Evolutionary conservation across 78 protist species (phyloP).

Genomic region (Corallochytrium limacisporum): DNA sequence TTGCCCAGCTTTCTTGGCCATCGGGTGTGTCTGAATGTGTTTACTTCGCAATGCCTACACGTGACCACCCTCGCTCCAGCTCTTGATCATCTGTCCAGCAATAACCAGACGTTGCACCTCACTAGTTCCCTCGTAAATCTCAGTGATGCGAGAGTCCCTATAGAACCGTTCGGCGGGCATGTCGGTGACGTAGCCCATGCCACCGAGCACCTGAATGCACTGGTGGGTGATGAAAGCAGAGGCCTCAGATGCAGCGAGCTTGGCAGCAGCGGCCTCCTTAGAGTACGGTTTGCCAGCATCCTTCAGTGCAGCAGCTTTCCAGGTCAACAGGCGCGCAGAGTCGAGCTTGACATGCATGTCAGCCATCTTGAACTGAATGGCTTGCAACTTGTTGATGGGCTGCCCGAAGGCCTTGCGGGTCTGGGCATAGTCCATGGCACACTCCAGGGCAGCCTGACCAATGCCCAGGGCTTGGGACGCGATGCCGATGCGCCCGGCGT

Average conservation of each 20-base stretch:
- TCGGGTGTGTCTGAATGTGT: too few species aligned
- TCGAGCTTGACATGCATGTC: conserved; percentile 51
- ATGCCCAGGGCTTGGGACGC: conserved; percentile 88
- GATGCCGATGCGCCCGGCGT: conserved; percentile 90
- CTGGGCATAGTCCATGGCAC: conserved; percentile 58
- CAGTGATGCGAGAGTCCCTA: conserved; percentile 59
- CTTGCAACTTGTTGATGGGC: conserved; percentile 37
- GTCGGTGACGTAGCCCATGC: conserved; percentile 86
- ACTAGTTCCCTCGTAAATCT: conserved; percentile 71
- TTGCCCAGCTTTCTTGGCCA: too few species aligned
- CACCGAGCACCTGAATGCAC: conserved; percentile 76
- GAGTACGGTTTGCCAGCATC: conserved; percentile 50
- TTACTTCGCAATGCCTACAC: too few species aligned
- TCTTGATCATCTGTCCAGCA: conserved; percentile 34
- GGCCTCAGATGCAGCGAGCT: conserved; percentile 64
- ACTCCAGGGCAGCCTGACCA: conserved; percentile 84
- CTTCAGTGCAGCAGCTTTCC: conserved; percentile 73
- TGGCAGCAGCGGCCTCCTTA: conserved; percentile 84
- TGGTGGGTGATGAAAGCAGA: conserved; percentile 11
- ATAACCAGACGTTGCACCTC: conserved; percentile 58
- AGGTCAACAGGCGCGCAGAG: conserved; percentile 71
- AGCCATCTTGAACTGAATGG: conserved; percentile 72
- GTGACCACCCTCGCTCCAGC: too few species aligned
- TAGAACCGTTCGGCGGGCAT: conserved; percentile 77
- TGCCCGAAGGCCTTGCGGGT: conserved; percentile 73